Conservation (phyloP, 257 asterid species). For the Solanum pimpinellifolium region DNA sequence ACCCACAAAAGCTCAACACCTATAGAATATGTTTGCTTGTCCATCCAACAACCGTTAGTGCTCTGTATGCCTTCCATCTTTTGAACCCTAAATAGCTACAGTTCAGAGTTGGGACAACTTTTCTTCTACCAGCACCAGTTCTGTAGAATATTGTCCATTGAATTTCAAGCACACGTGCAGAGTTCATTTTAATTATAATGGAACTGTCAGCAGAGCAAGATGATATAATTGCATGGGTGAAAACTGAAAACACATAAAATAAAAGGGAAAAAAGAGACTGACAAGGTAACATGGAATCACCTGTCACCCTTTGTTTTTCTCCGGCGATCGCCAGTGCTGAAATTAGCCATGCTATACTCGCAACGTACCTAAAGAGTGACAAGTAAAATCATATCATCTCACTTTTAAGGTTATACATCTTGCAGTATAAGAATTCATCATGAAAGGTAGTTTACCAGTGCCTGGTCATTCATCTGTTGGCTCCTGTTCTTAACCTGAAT, state of each 20-base stretch:
- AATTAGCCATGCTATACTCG: slow-evolving; percentile 98
- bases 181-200: neutral
- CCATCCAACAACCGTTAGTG: neutral
- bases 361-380: slow-evolving; percentile 53
- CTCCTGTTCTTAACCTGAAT: slow-evolving; percentile 79
- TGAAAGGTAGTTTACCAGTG: slow-evolving; percentile 53
- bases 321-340: slow-evolving; percentile 94
- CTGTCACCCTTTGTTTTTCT: slow-evolving; percentile 93
- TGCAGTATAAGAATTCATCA: neutral
- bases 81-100: neutral
- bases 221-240: neutral
- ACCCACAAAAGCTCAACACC: neutral
- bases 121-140: neutral
- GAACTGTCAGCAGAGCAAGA: neutral
- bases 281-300: slow-evolving; percentile 12
- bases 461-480: slow-evolving; percentile 68
- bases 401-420: neutral
- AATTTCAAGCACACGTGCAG: neutral
- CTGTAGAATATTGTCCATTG: neutral
- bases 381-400: neutral
- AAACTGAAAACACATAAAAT: neutral
- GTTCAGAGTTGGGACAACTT: neutral
- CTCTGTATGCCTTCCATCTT: neutral
- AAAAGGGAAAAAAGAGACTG: neutral
- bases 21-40: neutral